phyloP scores from a whole-genome alignment of 768 basidiomycete genomes.

The Tylopilus subfusipes region DNA sequence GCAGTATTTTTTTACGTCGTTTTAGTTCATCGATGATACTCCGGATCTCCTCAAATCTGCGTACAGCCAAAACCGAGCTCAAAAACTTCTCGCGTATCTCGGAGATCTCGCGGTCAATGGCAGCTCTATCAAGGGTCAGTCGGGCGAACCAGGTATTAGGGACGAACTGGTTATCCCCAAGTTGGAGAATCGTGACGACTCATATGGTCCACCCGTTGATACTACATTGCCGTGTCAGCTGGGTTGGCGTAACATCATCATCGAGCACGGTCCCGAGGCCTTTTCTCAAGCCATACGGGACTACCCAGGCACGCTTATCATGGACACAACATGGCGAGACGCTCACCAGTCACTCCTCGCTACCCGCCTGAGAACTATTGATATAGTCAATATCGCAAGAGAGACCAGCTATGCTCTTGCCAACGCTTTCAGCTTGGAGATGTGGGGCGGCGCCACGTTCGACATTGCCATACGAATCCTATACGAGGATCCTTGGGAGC shows the following conservation, averaged over 20 bases:
- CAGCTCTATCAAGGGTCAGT: conserved; percentile 95
- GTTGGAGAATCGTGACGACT: conserved; percentile 74
- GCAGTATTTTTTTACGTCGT: conserved; percentile 1
- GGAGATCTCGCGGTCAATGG: conserved; percentile 98
- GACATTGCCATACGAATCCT: conserved; percentile 99
- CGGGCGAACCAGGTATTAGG: conserved; percentile 91
- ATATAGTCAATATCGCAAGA: conserved; percentile 98
- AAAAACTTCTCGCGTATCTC: conserved; percentile 94
- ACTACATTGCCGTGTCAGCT: conserved; percentile 75
- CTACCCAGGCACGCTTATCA: conserved; percentile 92
- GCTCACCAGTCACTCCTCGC: conserved; percentile 98
- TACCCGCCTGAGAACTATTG: conserved; percentile 91
- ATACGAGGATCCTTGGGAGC: conserved; percentile 99
- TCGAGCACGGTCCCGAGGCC: conserved; percentile 95
- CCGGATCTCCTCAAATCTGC: conserved; percentile 99
- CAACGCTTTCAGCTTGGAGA: conserved; percentile 95
- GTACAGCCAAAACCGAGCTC: conserved; percentile 95
- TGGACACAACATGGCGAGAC: conserved; percentile 99
- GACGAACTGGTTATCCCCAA: conserved; percentile 84
- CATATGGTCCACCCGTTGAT: conserved; percentile 72
- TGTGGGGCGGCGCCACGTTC: conserved; percentile 99
- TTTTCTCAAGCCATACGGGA: conserved; percentile 97
- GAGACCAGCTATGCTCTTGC: conserved; percentile 94
- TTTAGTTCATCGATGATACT: conserved; percentile 98
- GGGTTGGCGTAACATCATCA: conserved; percentile 99